Base-by-base conservation (phyloP, 1,284 basidiomycete species). In the Peniophora sp. region DNA sequence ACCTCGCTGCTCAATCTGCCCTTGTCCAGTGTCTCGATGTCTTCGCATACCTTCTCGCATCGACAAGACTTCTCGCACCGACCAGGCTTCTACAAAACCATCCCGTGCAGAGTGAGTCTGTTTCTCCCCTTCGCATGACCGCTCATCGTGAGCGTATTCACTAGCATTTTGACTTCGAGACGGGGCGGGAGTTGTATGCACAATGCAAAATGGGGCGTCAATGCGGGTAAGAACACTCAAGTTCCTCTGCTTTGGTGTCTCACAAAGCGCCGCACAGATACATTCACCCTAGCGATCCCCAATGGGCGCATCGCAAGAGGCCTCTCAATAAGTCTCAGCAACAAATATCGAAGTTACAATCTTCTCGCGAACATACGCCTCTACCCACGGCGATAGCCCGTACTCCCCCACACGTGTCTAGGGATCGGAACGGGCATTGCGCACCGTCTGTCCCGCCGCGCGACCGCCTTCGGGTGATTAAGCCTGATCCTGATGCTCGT, bases 281-380 rank as follows among this genome's bases (percentile, higher is more conserved):
- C 57, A 69, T 79, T 39, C 77, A 79, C 53, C 77, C 78, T 24
- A 64, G 59, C 39, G 76, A 79, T 57, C 52, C 63, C 36, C 67
- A 70, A 50, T 76, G 76, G 76, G 56, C 37, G n/a, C 6, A 20
- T 53, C 55, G 11, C 53, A 49, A 35, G 52, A 54, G 14, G 54
- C 58, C 20, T 55, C 24, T 24, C 12, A n/a, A 44, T 51, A 45
- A 45, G 23, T 15, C 17, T 9, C 43, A 23, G 43, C 43, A 15
- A 9, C 43, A 24, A 20, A 15, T 23, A 22, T 3, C 43, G 23
- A 23, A 15, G 43, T 20, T 15, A 41, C 15, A 17, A 10, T n/a
- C 23, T 9, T 9, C 43, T 24, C 10, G 20, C 8, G 20, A 10
- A 10, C 43, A 10, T 24, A 24, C n/a, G 9, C 43, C 12, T 9